Conservation (phyloP, 768 basidiomycete genomes). For the Tephrocybe sp. region DNA sequence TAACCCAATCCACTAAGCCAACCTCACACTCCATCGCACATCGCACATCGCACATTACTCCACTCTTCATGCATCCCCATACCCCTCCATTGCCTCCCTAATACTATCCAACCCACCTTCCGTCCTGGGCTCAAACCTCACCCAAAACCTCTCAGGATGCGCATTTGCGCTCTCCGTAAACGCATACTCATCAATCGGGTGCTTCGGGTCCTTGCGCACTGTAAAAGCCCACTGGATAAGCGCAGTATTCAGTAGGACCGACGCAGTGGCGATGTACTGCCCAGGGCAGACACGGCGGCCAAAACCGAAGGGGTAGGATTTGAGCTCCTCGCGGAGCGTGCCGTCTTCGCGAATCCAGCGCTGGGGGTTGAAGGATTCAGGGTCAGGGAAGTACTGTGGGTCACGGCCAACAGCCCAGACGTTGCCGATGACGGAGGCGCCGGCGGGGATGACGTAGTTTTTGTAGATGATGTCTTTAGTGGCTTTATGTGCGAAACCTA, state of each 20-base stretch:
- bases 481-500: conserved; percentile 61
- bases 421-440: conserved; percentile 57
- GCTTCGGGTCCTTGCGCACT: conserved; percentile 44
- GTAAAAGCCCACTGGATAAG: conserved; percentile 66
- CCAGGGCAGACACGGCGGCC: conserved; percentile 68
- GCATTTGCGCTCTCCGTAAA: conserved; percentile 65
- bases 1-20: no score
- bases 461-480: conserved; percentile 62
- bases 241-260: conserved; percentile 64
- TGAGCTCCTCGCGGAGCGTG: conserved; percentile 48
- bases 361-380: conserved; percentile 55
- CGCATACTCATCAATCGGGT: conserved; percentile 57
- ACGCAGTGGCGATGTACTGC: conserved; percentile 53
- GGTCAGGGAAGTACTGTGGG: conserved; percentile 54
- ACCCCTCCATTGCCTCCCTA: conserved; percentile 38
- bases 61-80: conserved; percentile 18
- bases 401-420: conserved; percentile 63
- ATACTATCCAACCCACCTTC: conserved; percentile 30
- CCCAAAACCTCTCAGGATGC: conserved; percentile 62
- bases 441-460: conserved; percentile 51
- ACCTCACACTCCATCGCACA: no score
- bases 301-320: conserved; percentile 54
- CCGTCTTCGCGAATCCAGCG: conserved; percentile 50
- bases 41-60: no score
- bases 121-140: conserved; percentile 49